These are phyloP conservation scores for Salix purpurea DNA, from an alignment of 345 rosid species.

Conservation along the genomic window DNA sequence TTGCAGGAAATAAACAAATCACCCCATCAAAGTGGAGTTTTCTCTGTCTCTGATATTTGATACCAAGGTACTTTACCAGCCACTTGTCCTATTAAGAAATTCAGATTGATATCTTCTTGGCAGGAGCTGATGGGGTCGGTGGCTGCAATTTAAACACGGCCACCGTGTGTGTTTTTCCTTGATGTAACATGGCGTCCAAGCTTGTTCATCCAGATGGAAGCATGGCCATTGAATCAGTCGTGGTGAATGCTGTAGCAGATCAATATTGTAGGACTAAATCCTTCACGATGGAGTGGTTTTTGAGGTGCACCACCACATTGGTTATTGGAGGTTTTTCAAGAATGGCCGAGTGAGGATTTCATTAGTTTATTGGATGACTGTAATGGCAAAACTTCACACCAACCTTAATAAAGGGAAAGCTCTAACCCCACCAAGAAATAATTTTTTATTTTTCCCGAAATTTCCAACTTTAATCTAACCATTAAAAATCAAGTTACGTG, in stretches of 20 bases:
- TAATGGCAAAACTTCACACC: neutral
- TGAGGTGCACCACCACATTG: neutral
- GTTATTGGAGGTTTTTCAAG: neutral
- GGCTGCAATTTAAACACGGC: constrained; percentile 6
- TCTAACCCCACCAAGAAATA: neutral
- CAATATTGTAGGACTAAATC: neutral
- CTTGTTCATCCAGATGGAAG: neutral
- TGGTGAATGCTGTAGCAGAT: neutral
- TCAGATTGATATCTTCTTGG: neutral
- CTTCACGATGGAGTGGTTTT: neutral
- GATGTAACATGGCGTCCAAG: constrained; percentile 5
- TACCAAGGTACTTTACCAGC: neutral
- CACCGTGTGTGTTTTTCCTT: constrained; percentile 7
- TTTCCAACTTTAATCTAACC: neutral
- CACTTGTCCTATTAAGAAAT: neutral
- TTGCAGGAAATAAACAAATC: neutral
- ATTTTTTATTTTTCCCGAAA: neutral
- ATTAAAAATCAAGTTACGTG: neutral
- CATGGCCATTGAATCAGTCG: neutral
- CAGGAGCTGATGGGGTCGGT: constrained; percentile 20
- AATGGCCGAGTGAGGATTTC: neutral
- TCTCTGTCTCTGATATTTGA: constrained; percentile 7
- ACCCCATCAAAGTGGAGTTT: constrained; percentile 13
- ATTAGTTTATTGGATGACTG: neutral
- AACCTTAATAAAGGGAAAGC: neutral